These are phyloP conservation scores for Artemisia tridentata DNA, from an alignment of 129 eudicot genomes.

Conservation along the genomic window DNA sequence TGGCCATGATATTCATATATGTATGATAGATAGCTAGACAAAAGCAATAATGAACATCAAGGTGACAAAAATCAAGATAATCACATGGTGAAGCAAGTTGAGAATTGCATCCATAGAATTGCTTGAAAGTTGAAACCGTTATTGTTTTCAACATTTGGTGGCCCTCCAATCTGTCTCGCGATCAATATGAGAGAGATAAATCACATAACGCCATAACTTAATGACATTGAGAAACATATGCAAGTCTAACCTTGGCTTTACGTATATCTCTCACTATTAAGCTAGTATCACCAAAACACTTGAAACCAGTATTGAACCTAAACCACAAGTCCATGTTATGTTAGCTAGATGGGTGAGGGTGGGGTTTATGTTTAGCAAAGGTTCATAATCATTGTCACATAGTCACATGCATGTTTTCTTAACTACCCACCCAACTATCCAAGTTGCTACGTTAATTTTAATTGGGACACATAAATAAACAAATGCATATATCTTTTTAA, in stretches of 20 bases:
- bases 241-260: no score
- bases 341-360: constrained; percentile 18
- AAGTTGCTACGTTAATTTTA: constrained; percentile 16
- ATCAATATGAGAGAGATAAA: no score
- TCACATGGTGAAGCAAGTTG: constrained; percentile 26
- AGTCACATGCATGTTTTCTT: constrained; percentile 35
- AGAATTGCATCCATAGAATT: constrained; percentile 21
- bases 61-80: constrained; percentile 3
- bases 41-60: constrained; percentile 16
- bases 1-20: constrained; percentile 10
- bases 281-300: neutral
- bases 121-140: constrained; percentile 11
- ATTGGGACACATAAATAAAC: neutral
- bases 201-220: no score
- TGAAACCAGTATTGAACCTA: constrained; percentile 5
- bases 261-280: no score
- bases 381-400: constrained; percentile 13
- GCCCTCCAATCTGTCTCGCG: no score
- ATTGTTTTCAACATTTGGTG: neutral
- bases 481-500: constrained; percentile 2
- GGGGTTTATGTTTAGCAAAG: constrained; percentile 31
- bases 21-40: no score
- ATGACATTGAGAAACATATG: no score
- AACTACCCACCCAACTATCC: constrained; percentile 32
- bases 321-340: constrained; percentile 30